Conservation (phyloP, 768 basidiomycete genomes). For the Hemileccinum impolitum region DNA sequence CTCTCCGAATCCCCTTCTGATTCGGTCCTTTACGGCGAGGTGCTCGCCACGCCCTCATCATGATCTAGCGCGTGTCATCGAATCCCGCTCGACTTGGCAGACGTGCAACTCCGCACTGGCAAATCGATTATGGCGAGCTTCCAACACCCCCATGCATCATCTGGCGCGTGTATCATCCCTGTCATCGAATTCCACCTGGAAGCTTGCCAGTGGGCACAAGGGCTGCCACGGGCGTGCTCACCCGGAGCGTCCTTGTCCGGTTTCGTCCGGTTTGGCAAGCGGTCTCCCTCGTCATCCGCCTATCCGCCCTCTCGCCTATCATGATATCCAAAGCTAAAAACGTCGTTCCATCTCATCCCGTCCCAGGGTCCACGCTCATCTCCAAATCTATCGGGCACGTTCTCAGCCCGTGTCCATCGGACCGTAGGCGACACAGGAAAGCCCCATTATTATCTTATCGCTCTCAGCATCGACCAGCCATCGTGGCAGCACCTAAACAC, state of each 20-base stretch:
- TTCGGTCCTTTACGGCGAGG: neutral
- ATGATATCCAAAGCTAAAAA: neutral
- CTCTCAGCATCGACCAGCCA: neutral
- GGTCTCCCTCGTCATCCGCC: neutral
- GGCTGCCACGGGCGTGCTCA: neutral
- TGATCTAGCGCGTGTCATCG: no score
- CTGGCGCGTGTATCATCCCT: constrained; percentile 1
- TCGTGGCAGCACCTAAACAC: constrained; percentile 3
- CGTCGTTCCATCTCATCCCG: neutral
- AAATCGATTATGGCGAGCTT: neutral
- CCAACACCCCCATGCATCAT: neutral
- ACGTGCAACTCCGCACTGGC: no score
- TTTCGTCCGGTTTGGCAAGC: neutral
- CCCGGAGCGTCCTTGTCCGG: neutral
- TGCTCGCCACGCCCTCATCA: neutral
- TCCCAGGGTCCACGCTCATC: neutral
- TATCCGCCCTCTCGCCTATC: neutral
- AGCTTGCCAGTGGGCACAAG: neutral
- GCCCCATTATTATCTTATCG: constrained; percentile 20
- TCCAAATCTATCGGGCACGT: neutral
- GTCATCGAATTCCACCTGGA: neutral
- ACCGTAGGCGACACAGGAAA: neutral
- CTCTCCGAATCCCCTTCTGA: neutral
- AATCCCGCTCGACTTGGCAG: no score
- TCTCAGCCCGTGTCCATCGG: constrained; percentile 16